Conservation (phyloP, 106 monocot genomes). For the Dioscorea dumetorum region DNA sequence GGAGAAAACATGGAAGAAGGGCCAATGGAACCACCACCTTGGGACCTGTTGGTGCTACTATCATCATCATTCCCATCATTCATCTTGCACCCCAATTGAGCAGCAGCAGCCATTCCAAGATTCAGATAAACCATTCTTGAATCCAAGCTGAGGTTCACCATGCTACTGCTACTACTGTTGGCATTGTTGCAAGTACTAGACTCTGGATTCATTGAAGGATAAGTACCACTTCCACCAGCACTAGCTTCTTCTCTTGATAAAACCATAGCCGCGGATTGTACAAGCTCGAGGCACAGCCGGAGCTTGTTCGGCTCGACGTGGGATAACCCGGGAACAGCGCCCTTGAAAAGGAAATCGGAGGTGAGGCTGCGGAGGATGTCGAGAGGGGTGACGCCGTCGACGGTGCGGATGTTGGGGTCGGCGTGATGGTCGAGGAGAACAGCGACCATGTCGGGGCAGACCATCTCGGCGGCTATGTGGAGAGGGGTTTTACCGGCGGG, state of each 20-base stretch:
- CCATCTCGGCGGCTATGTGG: constrained; percentile 92
- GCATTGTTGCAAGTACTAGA: constrained; percentile 11
- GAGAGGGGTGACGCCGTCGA: constrained; percentile 79
- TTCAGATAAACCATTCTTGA: constrained; percentile 87
- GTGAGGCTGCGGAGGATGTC: constrained; percentile 83
- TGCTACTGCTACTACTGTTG: constrained; percentile 25
- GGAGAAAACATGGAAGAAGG: constrained; percentile 44
- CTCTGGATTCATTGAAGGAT: constrained; percentile 27
- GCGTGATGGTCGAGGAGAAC: constrained; percentile 97
- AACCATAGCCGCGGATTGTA: constrained; percentile 80
- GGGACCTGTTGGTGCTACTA: constrained; percentile 25
- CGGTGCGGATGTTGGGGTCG: constrained; percentile 70
- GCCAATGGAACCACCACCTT: constrained; percentile 29
- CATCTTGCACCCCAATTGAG: constrained; percentile 42
- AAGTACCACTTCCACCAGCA: constrained; percentile 5
- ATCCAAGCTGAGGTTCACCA: constrained; percentile 52
- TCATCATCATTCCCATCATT: constrained; percentile 38
- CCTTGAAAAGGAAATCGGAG: constrained; percentile 91
- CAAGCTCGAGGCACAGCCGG: constrained; percentile 82
- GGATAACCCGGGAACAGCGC: constrained; percentile 69
- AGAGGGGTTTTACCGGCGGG: constrained; percentile 80
- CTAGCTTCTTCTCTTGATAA: constrained; percentile 59
- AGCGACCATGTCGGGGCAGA: constrained; percentile 87
- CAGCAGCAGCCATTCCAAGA: constrained; percentile 66
- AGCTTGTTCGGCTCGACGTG: constrained; percentile 97